Conservation (phyloP, 2,329 filamentous ascomycete species). For the Ascocoryne sarcoides region DNA sequence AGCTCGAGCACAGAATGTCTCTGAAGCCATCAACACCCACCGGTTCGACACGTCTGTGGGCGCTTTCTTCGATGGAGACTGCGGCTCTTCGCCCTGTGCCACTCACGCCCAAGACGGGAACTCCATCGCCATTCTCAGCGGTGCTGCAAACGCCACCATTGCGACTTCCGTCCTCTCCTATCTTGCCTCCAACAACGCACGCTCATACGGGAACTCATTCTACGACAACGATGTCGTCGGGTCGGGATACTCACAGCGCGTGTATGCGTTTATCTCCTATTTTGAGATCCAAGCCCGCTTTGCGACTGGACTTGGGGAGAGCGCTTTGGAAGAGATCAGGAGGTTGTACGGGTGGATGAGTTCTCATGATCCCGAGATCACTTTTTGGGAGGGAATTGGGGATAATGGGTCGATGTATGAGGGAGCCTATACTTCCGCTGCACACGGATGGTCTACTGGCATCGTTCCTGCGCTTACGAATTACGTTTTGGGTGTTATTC, state of each 20-base stretch:
- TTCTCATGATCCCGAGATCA: constrained; percentile 36
- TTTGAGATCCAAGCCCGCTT: constrained; percentile 45
- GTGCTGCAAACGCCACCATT: constrained; percentile 24
- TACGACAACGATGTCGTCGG: constrained; percentile 38
- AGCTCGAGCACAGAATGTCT: constrained; percentile 29
- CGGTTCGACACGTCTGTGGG: constrained; percentile 34
- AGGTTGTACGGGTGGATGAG: constrained; percentile 44
- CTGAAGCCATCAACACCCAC: constrained; percentile 29
- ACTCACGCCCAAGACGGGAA: constrained; percentile 44
- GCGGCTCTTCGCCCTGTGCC: constrained; percentile 13
- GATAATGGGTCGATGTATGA: constrained; percentile 35
- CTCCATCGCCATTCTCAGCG: constrained; percentile 36
- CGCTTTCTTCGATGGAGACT: constrained; percentile 38
- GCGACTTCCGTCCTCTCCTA: constrained; percentile 33
- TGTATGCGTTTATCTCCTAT: constrained; percentile 45
- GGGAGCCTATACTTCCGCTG: constrained; percentile 38
- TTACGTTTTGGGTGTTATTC: constrained; percentile 39
- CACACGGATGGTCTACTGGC: constrained; percentile 44
- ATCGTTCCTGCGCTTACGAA: constrained; percentile 38
- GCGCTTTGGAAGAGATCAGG: constrained; percentile 37
- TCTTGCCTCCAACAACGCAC: constrained; percentile 30
- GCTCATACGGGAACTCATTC: constrained; percentile 42
- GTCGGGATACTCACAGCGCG: constrained; percentile 34
- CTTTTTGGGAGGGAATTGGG: constrained; percentile 45
- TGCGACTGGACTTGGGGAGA: constrained; percentile 25